These are phyloP conservation scores for Sporisorium iseilematis-ciliati DNA, from an alignment of 1,284 basidiomycete species.

Conservation along the genomic window DNA sequence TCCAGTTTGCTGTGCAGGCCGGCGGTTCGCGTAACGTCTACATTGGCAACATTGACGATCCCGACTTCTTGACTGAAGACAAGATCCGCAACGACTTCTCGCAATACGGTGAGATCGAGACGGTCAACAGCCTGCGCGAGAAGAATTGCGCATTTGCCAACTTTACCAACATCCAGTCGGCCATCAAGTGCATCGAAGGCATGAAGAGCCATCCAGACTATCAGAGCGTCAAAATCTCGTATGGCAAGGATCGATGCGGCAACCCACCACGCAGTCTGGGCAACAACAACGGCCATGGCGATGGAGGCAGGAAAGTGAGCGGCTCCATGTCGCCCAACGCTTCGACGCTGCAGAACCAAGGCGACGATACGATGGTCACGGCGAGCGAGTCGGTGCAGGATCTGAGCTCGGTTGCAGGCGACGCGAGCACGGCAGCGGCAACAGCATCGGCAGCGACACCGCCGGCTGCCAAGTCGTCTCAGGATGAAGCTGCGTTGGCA, in stretches of 20 bases:
- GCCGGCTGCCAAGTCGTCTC: slow-evolving; percentile 9
- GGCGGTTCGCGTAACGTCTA: slow-evolving; percentile 69
- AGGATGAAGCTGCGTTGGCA: slow-evolving; percentile 14
- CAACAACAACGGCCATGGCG: slow-evolving; percentile 28
- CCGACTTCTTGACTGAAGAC: slow-evolving; percentile 61
- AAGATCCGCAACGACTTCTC: slow-evolving; percentile 66
- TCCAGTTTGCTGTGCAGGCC: slow-evolving; percentile 68
- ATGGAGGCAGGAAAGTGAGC: slow-evolving; percentile 31
- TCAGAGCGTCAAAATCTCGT: slow-evolving; percentile 63
- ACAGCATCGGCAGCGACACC: slow-evolving; percentile 2
- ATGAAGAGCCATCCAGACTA: slow-evolving; percentile 69
- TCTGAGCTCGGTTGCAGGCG: slow-evolving; percentile 21
- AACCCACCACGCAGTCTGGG: slow-evolving; percentile 60
- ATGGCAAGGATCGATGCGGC: slow-evolving; percentile 68
- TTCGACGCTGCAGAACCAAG: slow-evolving; percentile 24
- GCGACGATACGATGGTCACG: slow-evolving; percentile 53
- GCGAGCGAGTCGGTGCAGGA: slow-evolving; percentile 53
- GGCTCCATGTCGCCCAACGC: slow-evolving; percentile 42
- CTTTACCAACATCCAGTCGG: slow-evolving; percentile 69
- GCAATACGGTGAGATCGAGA: slow-evolving; percentile 67
- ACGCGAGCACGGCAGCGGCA: slow-evolving; percentile 8
- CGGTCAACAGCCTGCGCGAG: slow-evolving; percentile 67
- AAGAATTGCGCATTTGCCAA: slow-evolving; percentile 70
- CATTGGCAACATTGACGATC: slow-evolving; percentile 68
- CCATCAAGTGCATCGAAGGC: slow-evolving; percentile 69